phyloP scores from a whole-genome alignment of 768 basidiomycete genomes.

The Coprinellus micaceus region DNA sequence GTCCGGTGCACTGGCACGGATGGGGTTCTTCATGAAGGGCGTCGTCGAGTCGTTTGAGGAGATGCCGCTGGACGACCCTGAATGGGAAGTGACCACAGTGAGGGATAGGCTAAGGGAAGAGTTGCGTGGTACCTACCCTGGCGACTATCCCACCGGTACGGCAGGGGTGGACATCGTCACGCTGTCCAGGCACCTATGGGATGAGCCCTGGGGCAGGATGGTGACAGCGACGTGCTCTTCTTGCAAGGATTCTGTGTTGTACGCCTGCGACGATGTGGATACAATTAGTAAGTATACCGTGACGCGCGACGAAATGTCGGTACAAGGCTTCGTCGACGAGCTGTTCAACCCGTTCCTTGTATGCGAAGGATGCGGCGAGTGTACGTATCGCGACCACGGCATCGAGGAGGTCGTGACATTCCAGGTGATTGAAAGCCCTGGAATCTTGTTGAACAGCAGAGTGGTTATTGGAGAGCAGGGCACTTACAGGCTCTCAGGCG shows the following conservation, averaged over 20 bases:
- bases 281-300: not conserved
- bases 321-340: not conserved
- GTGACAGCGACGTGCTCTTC: too few species aligned
- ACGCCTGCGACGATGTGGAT: not conserved
- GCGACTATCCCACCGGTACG: not conserved
- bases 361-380: not conserved
- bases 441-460: not conserved
- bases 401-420: not conserved
- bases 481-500: not conserved
- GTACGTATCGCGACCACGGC: not conserved
- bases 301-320: not conserved
- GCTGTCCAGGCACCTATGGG: not conserved
- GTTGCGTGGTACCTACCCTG: not conserved
- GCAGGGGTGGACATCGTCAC: not conserved
- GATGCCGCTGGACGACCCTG: not conserved
- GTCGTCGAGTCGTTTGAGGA: not conserved
- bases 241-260: too few species aligned
- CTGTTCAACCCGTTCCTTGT: not conserved
- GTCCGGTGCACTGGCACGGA: not conserved
- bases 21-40: not conserved
- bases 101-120: not conserved
- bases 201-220: not conserved
- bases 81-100: not conserved
- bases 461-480: not conserved
- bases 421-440: not conserved